A percentile compares a stretch with the other conserved stretches of the same genome.
These are phyloP conservation scores for Stentor roeselii DNA, from an alignment of 73 alveolate genomes.

Conservation along the genomic window DNA sequence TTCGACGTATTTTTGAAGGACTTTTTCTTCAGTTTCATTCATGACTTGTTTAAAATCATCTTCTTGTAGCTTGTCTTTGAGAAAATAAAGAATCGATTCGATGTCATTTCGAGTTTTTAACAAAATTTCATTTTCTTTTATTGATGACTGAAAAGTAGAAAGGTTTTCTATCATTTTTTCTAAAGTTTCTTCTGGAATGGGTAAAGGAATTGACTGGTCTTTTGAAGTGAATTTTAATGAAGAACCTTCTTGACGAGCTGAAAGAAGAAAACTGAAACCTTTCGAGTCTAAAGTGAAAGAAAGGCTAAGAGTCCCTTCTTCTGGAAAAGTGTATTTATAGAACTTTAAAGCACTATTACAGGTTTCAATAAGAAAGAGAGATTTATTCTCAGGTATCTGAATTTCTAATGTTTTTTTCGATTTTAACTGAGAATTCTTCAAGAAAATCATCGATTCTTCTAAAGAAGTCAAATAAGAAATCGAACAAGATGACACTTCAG, in stretches of 20 bases:
- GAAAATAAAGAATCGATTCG: not conserved
- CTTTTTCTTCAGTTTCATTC: not conserved
- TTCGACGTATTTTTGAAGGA: not conserved
- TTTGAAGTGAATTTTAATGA: too few relatives aligned
- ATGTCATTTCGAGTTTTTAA: not conserved
- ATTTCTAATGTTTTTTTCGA: not conserved
- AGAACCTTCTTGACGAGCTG: not conserved
- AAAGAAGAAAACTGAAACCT: not conserved
- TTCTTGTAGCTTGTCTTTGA: not conserved
- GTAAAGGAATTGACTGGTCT: not conserved
- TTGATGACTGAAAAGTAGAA: not conserved
- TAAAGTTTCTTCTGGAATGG: not conserved
- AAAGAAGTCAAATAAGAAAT: too few relatives aligned
- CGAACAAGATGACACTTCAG: not conserved
- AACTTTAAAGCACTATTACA: not conserved
- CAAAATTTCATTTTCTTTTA: not conserved
- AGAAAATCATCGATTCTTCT: not conserved
- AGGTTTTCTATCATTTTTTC: not conserved
- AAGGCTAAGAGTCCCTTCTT: not conserved
- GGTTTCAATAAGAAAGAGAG: not conserved
- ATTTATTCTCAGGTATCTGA: not conserved
- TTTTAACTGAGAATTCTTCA: too few relatives aligned
- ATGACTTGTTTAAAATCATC: not conserved
- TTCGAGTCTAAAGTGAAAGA: not conserved
- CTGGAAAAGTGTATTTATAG: not conserved